phyloP scores from a whole-genome alignment of 257 asterid genomes.

The Capsicum chinense region DNA sequence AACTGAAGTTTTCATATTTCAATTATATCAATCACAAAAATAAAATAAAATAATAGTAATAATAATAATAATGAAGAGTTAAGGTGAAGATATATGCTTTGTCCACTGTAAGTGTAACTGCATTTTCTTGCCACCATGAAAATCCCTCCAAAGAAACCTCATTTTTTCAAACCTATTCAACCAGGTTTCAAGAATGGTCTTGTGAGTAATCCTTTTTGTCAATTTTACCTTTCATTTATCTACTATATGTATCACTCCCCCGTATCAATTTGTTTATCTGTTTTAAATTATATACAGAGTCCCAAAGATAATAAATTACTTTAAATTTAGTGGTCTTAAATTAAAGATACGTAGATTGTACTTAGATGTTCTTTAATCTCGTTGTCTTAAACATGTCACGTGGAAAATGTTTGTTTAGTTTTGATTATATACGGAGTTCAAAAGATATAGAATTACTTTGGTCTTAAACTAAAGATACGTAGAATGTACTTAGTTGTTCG shows the following conservation, averaged over 20 bases:
- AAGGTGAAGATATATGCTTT: not conserved
- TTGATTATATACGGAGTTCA: not conserved
- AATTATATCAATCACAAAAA: not conserved
- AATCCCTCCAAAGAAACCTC: constrained; percentile 29
- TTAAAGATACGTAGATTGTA: too few relatives aligned
- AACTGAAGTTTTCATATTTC: not conserved
- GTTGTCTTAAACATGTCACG: too few relatives aligned
- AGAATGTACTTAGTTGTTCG: not conserved
- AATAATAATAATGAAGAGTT: not conserved
- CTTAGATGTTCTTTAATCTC: too few relatives aligned
- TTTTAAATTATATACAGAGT: too few relatives aligned
- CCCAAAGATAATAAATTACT: too few relatives aligned
- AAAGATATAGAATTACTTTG: not conserved
- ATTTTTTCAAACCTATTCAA: constrained; percentile 31
- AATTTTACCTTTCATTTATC: not conserved
- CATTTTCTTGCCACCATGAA: not conserved
- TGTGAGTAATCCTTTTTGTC: not conserved
- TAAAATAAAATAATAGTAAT: too few relatives aligned
- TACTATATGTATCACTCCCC: not conserved
- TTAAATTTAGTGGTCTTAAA: too few relatives aligned
- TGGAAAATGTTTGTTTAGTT: too few relatives aligned
- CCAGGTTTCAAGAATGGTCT: constrained; percentile 36
- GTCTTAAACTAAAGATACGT: not conserved
- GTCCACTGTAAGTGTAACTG: not conserved
- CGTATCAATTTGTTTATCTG: not conserved